phyloP scores from a whole-genome alignment of 495 filamentous ascomycete species.

The Xeromyces bisporus region DNA sequence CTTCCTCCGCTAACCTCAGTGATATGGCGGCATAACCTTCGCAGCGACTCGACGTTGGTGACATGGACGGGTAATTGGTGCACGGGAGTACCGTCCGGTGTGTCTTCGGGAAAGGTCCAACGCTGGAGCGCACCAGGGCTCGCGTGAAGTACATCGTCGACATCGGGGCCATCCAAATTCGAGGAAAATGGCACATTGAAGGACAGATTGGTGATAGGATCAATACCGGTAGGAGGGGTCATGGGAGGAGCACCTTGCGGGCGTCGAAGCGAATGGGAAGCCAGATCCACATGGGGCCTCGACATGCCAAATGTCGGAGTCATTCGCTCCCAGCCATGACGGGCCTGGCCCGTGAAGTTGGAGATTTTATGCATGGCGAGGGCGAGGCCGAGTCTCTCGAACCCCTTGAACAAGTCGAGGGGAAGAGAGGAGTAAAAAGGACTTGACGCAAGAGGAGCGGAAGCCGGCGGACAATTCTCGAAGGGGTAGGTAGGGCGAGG shows the following conservation, averaged over 20 bases:
- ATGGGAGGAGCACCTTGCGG: slow-evolving; percentile 47
- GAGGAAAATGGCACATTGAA: slow-evolving; percentile 95
- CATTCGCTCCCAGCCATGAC: slow-evolving; percentile 91
- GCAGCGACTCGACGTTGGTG: slow-evolving; percentile 61
- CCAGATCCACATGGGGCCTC: slow-evolving; percentile 58
- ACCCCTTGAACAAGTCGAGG: slow-evolving; percentile 26
- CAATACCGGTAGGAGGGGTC: slow-evolving; percentile 44
- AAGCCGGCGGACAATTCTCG: too few species aligned
- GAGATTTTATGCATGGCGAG: slow-evolving; percentile 77
- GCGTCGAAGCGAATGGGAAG: slow-evolving; percentile 51
- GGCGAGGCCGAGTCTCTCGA: slow-evolving; percentile 16
- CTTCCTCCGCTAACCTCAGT: slow-evolving; percentile 49
- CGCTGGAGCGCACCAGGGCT: slow-evolving; percentile 63
- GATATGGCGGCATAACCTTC: slow-evolving; percentile 61
- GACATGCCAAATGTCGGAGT: slow-evolving; percentile 69
- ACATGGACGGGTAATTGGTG: slow-evolving; percentile 80
- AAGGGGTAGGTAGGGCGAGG: too few species aligned
- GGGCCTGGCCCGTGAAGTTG: slow-evolving; percentile 62
- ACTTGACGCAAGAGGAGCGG: too few species aligned
- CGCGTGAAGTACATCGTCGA: slow-evolving; percentile 81
- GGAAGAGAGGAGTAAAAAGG: slow-evolving; percentile 25
- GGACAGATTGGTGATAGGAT: slow-evolving; percentile 57
- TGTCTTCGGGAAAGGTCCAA: slow-evolving; percentile 83
- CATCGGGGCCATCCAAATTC: slow-evolving; percentile 74
- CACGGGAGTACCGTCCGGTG: slow-evolving; percentile 61